Percentiles rank a stretch among this genome's conserved stretches.
Evolutionary conservation across 768 basidiomycete genomes (phyloP).

Genomic region (Postia placenta): DNA sequence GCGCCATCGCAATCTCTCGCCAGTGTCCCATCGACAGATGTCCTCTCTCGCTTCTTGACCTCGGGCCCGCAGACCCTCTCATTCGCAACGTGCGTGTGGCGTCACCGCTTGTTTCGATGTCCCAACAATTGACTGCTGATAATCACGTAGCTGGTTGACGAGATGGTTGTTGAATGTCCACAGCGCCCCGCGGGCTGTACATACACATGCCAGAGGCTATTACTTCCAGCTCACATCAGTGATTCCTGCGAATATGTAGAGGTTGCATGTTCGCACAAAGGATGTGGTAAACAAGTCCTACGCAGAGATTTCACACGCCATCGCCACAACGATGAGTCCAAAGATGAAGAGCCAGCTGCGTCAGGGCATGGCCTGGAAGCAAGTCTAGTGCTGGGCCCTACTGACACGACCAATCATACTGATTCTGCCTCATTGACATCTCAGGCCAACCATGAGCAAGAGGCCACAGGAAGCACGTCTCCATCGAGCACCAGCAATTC

Average conservation of each 20-base stretch:
- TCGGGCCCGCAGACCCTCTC: conserved; percentile 66
- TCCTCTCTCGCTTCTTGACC: conserved; percentile 48
- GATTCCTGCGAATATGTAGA: conserved; percentile 54
- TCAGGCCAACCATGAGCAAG: no score
- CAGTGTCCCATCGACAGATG: conserved; percentile 86
- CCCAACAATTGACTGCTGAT: not conserved
- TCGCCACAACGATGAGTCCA: no score
- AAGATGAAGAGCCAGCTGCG: no score
- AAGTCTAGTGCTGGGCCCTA: no score
- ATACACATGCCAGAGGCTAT: conserved; percentile 60
- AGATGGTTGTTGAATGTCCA: conserved; percentile 70
- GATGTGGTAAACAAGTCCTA: conserved; percentile 38
- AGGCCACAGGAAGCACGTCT: no score
- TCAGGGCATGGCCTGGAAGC: not conserved
- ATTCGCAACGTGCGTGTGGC: conserved; percentile 62
- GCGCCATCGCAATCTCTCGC: conserved; percentile 57
- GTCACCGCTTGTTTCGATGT: not conserved
- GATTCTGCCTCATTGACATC: not conserved
- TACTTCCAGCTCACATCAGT: conserved; percentile 55
- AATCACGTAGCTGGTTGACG: conserved; percentile 65
- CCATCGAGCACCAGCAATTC: no score
- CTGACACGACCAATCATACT: not conserved
- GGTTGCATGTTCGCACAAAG: conserved; percentile 41
- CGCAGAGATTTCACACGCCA: conserved; percentile 38
- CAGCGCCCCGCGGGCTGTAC: conserved; percentile 53